These are phyloP conservation scores for Sclerotinia spermophila DNA, from an alignment of 2,329 filamentous ascomycete genomes.

Conservation along the genomic window DNA sequence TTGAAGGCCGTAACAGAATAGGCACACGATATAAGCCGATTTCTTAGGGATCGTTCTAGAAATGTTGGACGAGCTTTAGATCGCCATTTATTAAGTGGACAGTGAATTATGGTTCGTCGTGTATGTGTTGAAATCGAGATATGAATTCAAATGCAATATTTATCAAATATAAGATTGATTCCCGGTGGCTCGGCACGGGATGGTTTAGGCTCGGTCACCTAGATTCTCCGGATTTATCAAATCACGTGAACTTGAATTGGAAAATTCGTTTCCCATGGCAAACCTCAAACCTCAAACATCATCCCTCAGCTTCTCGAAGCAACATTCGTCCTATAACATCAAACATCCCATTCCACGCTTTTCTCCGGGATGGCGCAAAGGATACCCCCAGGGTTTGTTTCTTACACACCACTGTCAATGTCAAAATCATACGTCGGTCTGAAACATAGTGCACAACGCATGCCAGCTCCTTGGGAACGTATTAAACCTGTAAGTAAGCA, in stretches of 20 bases:
- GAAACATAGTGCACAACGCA: not conserved
- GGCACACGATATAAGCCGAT: too few species aligned
- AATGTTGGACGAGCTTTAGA: too few species aligned
- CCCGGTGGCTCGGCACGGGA: not conserved
- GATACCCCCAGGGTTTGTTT: not conserved
- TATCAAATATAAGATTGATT: not conserved
- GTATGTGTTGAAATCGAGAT: not conserved
- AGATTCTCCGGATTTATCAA: too few species aligned
- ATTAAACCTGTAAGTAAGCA: not conserved
- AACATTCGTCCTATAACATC: not conserved
- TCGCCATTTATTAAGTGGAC: too few species aligned
- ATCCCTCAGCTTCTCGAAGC: not conserved
- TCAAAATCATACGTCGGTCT: not conserved
- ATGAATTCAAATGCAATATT: not conserved
- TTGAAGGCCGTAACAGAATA: too few species aligned
- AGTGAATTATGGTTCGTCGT: not conserved
- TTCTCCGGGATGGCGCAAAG: not conserved
- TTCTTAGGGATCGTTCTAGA: too few species aligned
- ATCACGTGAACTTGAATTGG: not conserved
- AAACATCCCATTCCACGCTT: not conserved
- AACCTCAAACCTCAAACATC: not conserved
- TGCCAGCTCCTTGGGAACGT: slow-evolving; percentile 4
- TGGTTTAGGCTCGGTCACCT: not conserved
- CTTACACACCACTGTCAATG: not conserved
- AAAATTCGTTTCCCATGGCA: not conserved